Conservation (phyloP, 805 yeast species). For the Kazachstania kunashirensis region DNA sequence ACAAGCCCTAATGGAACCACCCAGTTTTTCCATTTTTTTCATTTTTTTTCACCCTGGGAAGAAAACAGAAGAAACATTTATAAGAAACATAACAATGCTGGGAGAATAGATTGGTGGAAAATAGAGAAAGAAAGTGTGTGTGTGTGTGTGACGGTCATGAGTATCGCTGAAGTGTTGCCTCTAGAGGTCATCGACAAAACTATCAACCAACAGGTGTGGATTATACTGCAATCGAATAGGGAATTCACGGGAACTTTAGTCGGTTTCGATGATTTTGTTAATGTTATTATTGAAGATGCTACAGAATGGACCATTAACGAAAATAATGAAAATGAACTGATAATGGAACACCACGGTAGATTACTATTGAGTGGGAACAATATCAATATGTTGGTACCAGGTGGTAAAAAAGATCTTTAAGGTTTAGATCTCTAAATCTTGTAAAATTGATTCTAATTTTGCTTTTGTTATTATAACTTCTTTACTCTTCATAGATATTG, state of each 20-base stretch:
- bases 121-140: too few species aligned
- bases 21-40: too few species aligned
- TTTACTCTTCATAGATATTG: slow-evolving; percentile 24
- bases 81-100: too few species aligned
- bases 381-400: slow-evolving; percentile 59
- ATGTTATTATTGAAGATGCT: slow-evolving; percentile 75
- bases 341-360: slow-evolving; percentile 38
- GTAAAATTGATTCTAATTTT: slow-evolving; percentile 14
- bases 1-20: too few species aligned
- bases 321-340: slow-evolving; percentile 33
- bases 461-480: slow-evolving; percentile 23
- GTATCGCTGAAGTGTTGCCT: slow-evolving; percentile 39
- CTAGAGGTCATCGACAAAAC: slow-evolving; percentile 82
- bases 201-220: slow-evolving; percentile 70
- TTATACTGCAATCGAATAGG: slow-evolving; percentile 52
- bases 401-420: slow-evolving; percentile 30
- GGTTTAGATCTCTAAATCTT: not conserved
- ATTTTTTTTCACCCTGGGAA: too few species aligned
- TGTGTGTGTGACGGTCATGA: too few species aligned
- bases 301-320: slow-evolving; percentile 19
- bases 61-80: too few species aligned
- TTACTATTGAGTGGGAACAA: slow-evolving; percentile 66
- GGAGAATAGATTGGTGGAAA: too few species aligned
- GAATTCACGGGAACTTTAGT: slow-evolving; percentile 84
- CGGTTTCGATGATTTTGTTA: slow-evolving; percentile 94